These are phyloP conservation scores for Globisporangium ultimum DNA, from an alignment of 352 stramenopile genomes.

Conservation along the genomic window DNA sequence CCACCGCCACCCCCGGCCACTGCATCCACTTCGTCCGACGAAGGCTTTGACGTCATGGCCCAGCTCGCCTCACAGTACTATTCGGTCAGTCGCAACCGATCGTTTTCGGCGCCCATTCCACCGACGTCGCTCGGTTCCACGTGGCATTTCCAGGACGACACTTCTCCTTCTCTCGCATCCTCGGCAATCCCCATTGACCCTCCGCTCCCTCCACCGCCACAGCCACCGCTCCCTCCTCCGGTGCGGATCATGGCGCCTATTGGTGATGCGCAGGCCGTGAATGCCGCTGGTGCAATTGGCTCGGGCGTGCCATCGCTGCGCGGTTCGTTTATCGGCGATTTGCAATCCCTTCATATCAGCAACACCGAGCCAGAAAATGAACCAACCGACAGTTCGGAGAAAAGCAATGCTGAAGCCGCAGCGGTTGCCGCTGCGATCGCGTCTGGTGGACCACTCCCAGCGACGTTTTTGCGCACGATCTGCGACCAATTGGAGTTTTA, in stretches of 20 bases:
- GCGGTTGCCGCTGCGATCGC: conserved; percentile 13
- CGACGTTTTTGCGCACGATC: conserved; percentile 82
- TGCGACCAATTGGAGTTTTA: conserved; percentile 89
- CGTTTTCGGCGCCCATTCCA: conserved; percentile 65
- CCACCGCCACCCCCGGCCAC: background rate
- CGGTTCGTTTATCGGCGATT: conserved; percentile 26
- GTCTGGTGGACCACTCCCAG: conserved; percentile 43
- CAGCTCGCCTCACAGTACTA: conserved; percentile 84
- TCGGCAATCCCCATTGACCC: conserved; percentile 17
- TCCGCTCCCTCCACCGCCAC: conserved; percentile 17
- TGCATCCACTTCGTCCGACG: conserved; percentile 5
- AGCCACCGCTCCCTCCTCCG: conserved; percentile 34
- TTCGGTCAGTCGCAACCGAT: conserved; percentile 62
- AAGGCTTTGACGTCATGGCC: conserved; percentile 79
- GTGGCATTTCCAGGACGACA: conserved; percentile 59
- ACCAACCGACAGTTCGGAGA: conserved; percentile 28
- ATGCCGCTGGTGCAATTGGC: conserved; percentile 53
- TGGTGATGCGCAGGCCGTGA: conserved; percentile 26
- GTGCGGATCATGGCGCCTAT: conserved; percentile 38
- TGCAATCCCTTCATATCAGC: conserved; percentile 49
- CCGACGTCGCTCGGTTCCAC: conserved; percentile 48
- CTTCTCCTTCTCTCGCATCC: conserved; percentile 15
- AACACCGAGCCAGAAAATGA: conserved; percentile 43
- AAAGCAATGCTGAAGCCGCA: conserved; percentile 14
- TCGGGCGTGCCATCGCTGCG: conserved; percentile 38